phyloP scores from a whole-genome alignment of 495 filamentous ascomycete species.

The Talaromyces proteolyticus region DNA sequence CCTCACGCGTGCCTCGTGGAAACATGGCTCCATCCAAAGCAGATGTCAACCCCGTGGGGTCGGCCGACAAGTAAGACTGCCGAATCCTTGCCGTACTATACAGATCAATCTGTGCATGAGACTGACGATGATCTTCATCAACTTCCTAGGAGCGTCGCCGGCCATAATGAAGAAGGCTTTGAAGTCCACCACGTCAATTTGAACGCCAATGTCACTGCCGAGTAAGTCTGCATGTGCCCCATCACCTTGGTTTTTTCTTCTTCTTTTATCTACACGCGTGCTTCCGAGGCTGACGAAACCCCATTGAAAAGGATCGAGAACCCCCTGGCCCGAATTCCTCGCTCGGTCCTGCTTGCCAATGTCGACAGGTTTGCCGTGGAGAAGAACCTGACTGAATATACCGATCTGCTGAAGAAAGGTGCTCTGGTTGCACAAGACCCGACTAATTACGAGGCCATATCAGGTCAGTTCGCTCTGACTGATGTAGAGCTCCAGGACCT shows the following conservation, averaged over 20 bases:
- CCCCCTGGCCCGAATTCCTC: constrained; percentile 50
- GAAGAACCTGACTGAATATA: constrained; percentile 37
- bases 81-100: no score
- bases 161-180: neutral
- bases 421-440: constrained; percentile 62
- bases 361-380: constrained; percentile 50
- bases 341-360: constrained; percentile 44
- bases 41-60: no score
- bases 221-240: neutral
- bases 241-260: neutral
- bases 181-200: neutral
- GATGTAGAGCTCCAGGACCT: constrained; percentile 47
- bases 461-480: constrained; percentile 36
- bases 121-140: no score
- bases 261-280: neutral
- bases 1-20: no score
- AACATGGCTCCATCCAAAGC: no score
- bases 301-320: constrained; percentile 62
- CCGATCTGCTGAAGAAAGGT: constrained; percentile 48
- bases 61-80: no score
- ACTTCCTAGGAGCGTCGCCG: neutral
- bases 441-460: constrained; percentile 43
- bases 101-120: no score
- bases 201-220: neutral
- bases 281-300: neutral